Percentiles rank a stretch among this genome's conserved stretches.
These are phyloP conservation scores for Pyrenochaeta sp. DNA, from an alignment of 2,329 filamentous ascomycete species.

Conservation along the genomic window DNA sequence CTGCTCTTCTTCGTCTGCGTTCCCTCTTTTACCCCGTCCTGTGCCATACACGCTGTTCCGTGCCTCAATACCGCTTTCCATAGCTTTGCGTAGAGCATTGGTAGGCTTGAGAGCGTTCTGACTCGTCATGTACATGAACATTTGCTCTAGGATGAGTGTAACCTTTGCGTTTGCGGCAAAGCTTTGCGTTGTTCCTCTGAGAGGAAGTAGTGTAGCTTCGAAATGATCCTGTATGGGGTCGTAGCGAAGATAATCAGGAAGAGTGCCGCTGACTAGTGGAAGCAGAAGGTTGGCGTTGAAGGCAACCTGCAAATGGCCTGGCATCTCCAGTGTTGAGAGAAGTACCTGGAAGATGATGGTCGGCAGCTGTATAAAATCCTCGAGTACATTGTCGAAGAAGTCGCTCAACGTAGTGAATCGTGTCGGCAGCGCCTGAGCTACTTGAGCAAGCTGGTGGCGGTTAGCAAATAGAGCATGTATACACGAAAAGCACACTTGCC, in stretches of 20 bases:
- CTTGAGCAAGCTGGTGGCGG: conserved; percentile 43
- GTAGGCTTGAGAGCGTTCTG: conserved; percentile 29
- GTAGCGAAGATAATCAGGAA: conserved; percentile 36
- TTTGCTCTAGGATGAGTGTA: conserved; percentile 44
- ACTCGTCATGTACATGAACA: conserved; percentile 41
- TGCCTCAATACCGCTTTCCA: conserved; percentile 62
- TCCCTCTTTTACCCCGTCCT: conserved; percentile 55
- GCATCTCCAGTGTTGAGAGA: conserved; percentile 58
- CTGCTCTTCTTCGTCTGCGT: conserved; percentile 46
- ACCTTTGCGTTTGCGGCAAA: conserved; percentile 46
- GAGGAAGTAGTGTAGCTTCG: conserved; percentile 34
- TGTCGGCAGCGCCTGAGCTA: conserved; percentile 49
- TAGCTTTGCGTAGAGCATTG: conserved; percentile 51
- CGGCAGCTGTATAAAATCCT: conserved; percentile 66
- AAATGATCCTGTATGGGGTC: conserved; percentile 41
- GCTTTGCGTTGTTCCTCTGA: conserved; percentile 34
- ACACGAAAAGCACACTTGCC: conserved; percentile 41
- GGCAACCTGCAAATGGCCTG: conserved; percentile 55
- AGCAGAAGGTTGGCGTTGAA: conserved; percentile 52
- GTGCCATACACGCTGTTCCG: conserved; percentile 57
- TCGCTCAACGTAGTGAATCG: conserved; percentile 62
- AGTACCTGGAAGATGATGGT: conserved; percentile 67
- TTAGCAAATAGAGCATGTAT: conserved; percentile 20
- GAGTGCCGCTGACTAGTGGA: conserved; percentile 30
- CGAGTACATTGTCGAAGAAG: conserved; percentile 68